Evolutionary conservation across 2,329 filamentous ascomycete species (phyloP), one percentile per base, ranked within the genome.

Genomic region (Penicillium sp.): DNA sequence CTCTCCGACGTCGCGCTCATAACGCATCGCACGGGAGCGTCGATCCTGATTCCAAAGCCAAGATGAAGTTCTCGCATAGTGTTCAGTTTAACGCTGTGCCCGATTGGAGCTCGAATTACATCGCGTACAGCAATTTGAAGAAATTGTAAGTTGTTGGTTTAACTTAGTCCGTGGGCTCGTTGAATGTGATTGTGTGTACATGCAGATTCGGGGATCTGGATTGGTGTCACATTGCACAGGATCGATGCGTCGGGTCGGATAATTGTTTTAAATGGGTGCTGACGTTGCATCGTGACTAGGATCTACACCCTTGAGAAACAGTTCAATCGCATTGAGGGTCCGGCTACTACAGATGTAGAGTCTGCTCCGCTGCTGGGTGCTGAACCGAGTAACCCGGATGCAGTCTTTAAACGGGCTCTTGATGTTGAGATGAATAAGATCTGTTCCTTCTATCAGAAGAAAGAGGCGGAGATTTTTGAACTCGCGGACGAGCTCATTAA

Each of bases 21-120:
- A 55, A 42, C 55, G 44, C 53, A 23, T 58, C 42, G n/a, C 58
- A 38, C 13, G 48, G 41, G 33, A 57, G 57, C 45, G 49, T 52
- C 49, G 53, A 62, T 43, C 31, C 56, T 31, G 53, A 66, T 19
- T 23, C 82, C 65, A 87, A 53, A 13, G 12, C 89, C 86, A 90
- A 91, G 73, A 99, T 99, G 94, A 97, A 97, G 88, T 99, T 99
- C 83, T 97, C 93, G 19, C 94, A 99, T 76, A 97, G 93, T 78
- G 89, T 99, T 68, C 94, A 99, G 82, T 99, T 99, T 80, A 99
- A 99, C 81, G 93, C 94, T 63, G 94, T 99, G 68, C 94, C 94
- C n/a, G 94, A 99, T 78, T 99, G 94, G 94, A 97, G 91, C 81
- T 93, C 88, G 70, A 87, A 97, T 77, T 99, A 99, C 77, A 96